These are phyloP conservation scores for Parietichytrium sp. DNA, from an alignment of 108 stramenopile species.

Conservation along the genomic window DNA sequence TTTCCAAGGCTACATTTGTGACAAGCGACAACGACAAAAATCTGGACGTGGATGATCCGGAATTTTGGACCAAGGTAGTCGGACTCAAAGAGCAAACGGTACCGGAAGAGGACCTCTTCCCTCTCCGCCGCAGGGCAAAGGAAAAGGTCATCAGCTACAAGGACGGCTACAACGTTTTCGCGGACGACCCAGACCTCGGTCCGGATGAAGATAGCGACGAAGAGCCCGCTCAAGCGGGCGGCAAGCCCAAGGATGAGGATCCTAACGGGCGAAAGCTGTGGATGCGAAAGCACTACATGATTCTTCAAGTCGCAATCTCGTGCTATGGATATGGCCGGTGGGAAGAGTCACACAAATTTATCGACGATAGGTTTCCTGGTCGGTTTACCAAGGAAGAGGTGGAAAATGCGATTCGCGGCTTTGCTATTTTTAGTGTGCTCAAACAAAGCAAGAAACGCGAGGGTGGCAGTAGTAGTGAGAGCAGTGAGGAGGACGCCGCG, in stretches of 20 bases:
- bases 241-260: slow-evolving; percentile 21
- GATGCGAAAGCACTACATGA: background rate
- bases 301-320: background rate
- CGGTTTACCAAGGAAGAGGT: background rate
- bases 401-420: background rate
- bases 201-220: background rate
- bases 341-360: background rate
- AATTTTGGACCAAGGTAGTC: slow-evolving; percentile 66
- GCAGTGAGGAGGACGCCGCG: background rate
- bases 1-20: slow-evolving; percentile 67
- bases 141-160: background rate
- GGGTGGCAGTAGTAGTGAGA: background rate
- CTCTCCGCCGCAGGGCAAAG: background rate
- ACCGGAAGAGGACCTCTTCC: background rate
- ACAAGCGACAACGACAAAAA: slow-evolving; percentile 53
- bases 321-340: slow-evolving; percentile 23
- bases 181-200: background rate
- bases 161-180: background rate
- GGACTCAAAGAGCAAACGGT: slow-evolving; percentile 54
- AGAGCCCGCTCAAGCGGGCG: background rate
- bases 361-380: background rate
- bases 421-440: background rate
- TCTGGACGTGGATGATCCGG: slow-evolving; percentile 65
- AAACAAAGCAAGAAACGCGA: no score
- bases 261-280: slow-evolving; percentile 34